Evolutionary conservation across 208 protist genomes (phyloP), one percentile per base, ranked within the genome.

Genomic region (Trypanosoma boissoni): DNA sequence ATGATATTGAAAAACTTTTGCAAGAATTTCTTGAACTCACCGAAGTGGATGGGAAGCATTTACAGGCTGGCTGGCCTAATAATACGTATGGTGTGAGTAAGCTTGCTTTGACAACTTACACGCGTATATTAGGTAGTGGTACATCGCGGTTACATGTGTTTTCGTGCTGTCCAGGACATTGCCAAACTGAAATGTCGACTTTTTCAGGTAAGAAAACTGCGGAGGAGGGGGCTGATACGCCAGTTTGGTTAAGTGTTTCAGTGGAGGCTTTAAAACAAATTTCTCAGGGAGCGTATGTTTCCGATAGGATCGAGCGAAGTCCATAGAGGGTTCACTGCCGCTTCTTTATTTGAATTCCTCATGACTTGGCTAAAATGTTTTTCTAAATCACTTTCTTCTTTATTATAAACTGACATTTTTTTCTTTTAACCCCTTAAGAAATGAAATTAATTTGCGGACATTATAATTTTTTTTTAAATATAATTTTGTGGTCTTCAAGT

Each of bases 61-160:
- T 60, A n/a, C 16, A 32, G 21, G 39, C 58, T 20, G 73, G 71
- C 12, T 83, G 64, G 58, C 65, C 68, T 8, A 37, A 70, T 32
- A 67, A 52, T 24, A 62, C 69, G 2, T 80, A 80, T 50, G 59
- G 46, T 27, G 63, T 74, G 26, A 80, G 55, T 45, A 83, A 87
- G 54, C 52, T 83, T 43, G 63, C 46, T 20, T n/a, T 72, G 32
- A 83, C 51, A 31, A 70, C 54, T 14, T 64, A 68, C 31, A 68
- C 64, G 3, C 29, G 37, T 29, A 36, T 79, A 8, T 53, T 72
- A 41, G 64, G 31, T 20, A 24, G 39, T 27, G 16, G 8, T 8
- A 56, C 67, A 23, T 43, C 21, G 9, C 42, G 54, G 14, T 61
- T 87, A 27, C 45, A 64, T 43, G 43, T 78, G 10, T 70, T 72